Base-by-base conservation (phyloP, 1,139 yeast species). In the Arxiozyma bovina region DNA sequence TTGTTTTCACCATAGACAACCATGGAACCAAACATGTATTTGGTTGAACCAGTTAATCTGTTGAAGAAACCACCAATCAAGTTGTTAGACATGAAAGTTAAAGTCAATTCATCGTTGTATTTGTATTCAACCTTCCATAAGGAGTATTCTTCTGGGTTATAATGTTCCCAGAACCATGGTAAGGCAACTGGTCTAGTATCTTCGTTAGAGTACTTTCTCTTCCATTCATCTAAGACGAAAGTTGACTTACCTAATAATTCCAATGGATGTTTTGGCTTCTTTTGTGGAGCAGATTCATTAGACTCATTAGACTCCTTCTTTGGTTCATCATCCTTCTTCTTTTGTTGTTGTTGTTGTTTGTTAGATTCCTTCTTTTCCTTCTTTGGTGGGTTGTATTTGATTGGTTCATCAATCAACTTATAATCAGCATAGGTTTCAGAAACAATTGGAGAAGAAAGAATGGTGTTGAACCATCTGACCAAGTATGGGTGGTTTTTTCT, bases 101-200 rank as follows among this genome's bases (percentile, higher is more conserved):
- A 77, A 66, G 97, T 91, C 75, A 93, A 83, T 80, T 93, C 99
- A 67, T 93, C 98, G 75, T 93, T 91, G 82, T 93, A 93, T 82
- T 87, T 89, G 90, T 87, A 93, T 73, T 84, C 96, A 69, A 91
- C 96, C 80, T 81, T 88, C 90, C 90, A 93, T 69, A 93, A 75
- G 58, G 98, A 91, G 89, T 91, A 93, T 76, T 93, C 98, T 65
- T 84, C 81, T 63, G 94, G 83, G 77, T 91, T 84, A 81, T 81
- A 91, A 78, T 87, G 83, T 74, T 87, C 86, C 96, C 97, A 93
- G 91, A 93, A 93, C 93, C 94, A 93, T 72, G 98, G 98, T 66
- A 93, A 80, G 64, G 98, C 97, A 64, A 74, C 82, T 73, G 83
- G 85, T 78, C 97, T 89, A 70, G 98, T 91, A 71, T 93, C 98